Evolutionary conservation across 2,329 filamentous ascomycete species (phyloP), one percentile per base, ranked within the genome.

Genomic region (Cercospora brassicicola): DNA sequence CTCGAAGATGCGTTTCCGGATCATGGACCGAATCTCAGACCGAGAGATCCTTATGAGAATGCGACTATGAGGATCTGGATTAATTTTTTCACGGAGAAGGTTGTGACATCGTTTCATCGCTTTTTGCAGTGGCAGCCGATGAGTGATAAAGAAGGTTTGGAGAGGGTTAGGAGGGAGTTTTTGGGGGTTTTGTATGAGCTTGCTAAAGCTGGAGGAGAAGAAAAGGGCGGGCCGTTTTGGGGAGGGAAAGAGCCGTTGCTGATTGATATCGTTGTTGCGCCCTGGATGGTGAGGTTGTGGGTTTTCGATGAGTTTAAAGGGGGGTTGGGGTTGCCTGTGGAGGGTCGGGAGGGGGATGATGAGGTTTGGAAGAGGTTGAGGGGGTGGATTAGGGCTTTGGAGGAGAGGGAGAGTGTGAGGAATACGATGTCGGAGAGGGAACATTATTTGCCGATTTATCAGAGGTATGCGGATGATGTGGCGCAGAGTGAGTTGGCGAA

Each of bases 261-360:
- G 20, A 86, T 92, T 13, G 91, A 94, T 77, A 82, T 93, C 26
- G 85, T 88, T 69, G 80, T 93, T 2, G 91, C 88, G 42, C 91
- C 91, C 0, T 94, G 90, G 90, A 70, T 79, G 39, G 55, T 64
- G 73, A 83, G 91, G 13, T 76, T 93, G 20, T 94, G 90, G 82
- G 81, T 92, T 5, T 89, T 94, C 72, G 90, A 94, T 73, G 85
- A 92, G 70, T 94, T 90, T 76, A 94, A 94, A 66, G 83, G 82
- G 1, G 85, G 85, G 0, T 69, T 84, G n/a, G 82, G 83, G 0
- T 81, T 88, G 53, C 75, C 71, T 7, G 79, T 70, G 61, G 76
- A 82, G 36, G 84, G 84, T 0, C 57, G 83, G 62, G 83, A 81
- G 2, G 84, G 82, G 0, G 86, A 90, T 42, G 86, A 87, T 62